Conservation (phyloP, 1,284 basidiomycete genomes). For the Amylostereum areolatum region DNA sequence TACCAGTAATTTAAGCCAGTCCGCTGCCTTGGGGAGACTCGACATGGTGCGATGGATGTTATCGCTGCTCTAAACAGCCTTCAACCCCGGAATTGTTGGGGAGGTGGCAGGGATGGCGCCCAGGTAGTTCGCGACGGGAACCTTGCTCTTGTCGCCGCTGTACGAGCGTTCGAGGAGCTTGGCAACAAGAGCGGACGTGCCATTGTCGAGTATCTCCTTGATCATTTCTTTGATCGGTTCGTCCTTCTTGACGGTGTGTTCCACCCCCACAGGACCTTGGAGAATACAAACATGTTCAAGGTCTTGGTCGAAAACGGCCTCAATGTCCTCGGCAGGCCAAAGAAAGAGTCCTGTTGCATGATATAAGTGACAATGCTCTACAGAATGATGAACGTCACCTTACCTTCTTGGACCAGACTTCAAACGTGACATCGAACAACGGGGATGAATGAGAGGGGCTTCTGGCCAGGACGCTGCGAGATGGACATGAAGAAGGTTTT, state of each 20-base stretch:
- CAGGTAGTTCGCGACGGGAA: slow-evolving; percentile 88
- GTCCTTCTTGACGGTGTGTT: slow-evolving; percentile 83
- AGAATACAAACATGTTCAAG: slow-evolving; percentile 97
- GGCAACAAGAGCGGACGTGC: slow-evolving; percentile 74
- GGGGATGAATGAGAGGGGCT: slow-evolving; percentile 99
- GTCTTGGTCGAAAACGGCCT: slow-evolving; percentile 97
- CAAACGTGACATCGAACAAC: slow-evolving; percentile 89
- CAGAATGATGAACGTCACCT: slow-evolving; percentile 14
- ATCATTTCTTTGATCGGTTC: slow-evolving; percentile 92
- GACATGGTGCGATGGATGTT: slow-evolving; percentile 56
- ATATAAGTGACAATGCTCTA: slow-evolving; percentile 13
- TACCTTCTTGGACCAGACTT: slow-evolving; percentile 99
- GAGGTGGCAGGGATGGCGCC: slow-evolving; percentile 44
- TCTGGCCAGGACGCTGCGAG: slow-evolving; percentile 91
- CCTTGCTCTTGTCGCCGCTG: slow-evolving; percentile 67
- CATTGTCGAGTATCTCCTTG: slow-evolving; percentile 87
- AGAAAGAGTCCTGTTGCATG: slow-evolving; percentile 76
- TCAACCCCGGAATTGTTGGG: slow-evolving; percentile 40
- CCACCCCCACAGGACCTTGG: slow-evolving; percentile 93
- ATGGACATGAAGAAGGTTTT: slow-evolving; percentile 94
- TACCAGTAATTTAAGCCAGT: slow-evolving; percentile 92
- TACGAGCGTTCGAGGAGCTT: slow-evolving; percentile 82
- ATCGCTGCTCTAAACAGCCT: slow-evolving; percentile 37
- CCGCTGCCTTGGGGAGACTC: slow-evolving; percentile 51
- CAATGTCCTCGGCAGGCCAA: slow-evolving; percentile 97